Conservation (phyloP, 257 asterid genomes). For the Solanum sparsipilum region DNA sequence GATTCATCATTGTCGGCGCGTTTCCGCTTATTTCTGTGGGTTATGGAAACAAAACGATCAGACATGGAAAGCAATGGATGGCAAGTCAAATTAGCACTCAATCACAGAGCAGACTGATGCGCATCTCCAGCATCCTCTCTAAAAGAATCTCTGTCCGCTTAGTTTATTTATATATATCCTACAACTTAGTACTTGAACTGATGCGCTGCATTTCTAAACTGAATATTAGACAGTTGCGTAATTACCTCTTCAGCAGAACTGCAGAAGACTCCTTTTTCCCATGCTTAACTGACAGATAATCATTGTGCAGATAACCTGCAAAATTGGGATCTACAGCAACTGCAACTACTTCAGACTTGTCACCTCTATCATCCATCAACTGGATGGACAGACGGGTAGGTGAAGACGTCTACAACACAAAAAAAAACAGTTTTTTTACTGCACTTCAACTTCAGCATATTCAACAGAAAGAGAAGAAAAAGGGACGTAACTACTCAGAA, state of each 20-base stretch:
- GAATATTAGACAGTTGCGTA: not conserved
- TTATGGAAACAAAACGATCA: not conserved
- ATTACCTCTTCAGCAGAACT: slow-evolving; percentile 66
- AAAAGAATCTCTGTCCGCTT: not conserved
- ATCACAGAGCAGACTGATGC: not conserved
- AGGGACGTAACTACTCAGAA: not conserved
- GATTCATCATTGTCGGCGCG: slow-evolving; percentile 41
- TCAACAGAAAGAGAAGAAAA: not conserved
- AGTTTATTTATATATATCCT: not conserved
- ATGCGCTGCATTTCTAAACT: not conserved
- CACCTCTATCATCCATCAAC: slow-evolving; percentile 84
- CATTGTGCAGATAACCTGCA: slow-evolving; percentile 61
- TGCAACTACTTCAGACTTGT: slow-evolving; percentile 84
- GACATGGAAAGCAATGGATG: not conserved
- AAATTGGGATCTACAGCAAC: slow-evolving; percentile 92
- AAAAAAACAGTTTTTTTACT: slow-evolving; percentile 12
- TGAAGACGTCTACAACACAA: slow-evolving; percentile 43
- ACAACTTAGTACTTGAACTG: not conserved
- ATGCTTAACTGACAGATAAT: slow-evolving; percentile 58
- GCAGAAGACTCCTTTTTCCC: slow-evolving; percentile 68
- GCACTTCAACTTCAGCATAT: not conserved
- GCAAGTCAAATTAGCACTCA: not conserved
- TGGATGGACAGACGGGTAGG: slow-evolving; percentile 73
- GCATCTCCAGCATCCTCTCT: not conserved
- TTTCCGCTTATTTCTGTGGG: slow-evolving; percentile 55